Evolutionary conservation across 805 yeast genomes (phyloP), one percentile per base, ranked within the genome.

Genomic region (Lipomyces sp.): DNA sequence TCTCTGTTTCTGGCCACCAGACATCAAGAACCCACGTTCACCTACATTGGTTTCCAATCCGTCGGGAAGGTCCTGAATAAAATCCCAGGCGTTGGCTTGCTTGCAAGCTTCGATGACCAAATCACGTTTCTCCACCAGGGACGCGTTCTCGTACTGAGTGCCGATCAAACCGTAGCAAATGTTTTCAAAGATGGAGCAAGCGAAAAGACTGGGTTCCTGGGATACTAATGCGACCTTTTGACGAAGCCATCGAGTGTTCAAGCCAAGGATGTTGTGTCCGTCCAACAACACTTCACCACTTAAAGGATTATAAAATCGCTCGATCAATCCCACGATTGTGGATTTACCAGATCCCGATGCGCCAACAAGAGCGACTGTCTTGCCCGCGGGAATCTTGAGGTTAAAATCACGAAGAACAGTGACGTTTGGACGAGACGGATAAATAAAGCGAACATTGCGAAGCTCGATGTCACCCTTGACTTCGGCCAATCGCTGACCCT

Each of bases 311-410:
- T 87, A 87, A 72, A 85, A 86, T 56, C 90, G 78, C 68, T 87
- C 79, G 39, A 87, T 76, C 32, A 87, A 75, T 71, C 86, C 89
- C 2, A 86, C 80, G 10, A 87, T 81, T 0, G 75, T 73, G 60
- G 69, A 65, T 66, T 5, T 81, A 76, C 55, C 92, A n/a, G 76
- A 72, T 7, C 97, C 32, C 90, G 87, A 2, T 92, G 96, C 88
- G 1, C 97, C 97, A 29, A 92, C 97, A 71, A 92, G 85, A 11
- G 97, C 97, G 51, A 92, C 94, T 72, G 90, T 91, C 73, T 87
- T 77, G 10, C 97, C 97, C 1, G 94, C 89, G 6, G 93, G 92
- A 85, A 76, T 57, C 13, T 61, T 55, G 33, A 76, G 73, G 32
- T 64, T 58, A 59, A 74, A 68, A 64, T 75, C 67, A 8, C 67